These are phyloP conservation scores for Hypomontagnella monticulosa DNA, from an alignment of 495 filamentous ascomycete species.

Conservation along the genomic window DNA sequence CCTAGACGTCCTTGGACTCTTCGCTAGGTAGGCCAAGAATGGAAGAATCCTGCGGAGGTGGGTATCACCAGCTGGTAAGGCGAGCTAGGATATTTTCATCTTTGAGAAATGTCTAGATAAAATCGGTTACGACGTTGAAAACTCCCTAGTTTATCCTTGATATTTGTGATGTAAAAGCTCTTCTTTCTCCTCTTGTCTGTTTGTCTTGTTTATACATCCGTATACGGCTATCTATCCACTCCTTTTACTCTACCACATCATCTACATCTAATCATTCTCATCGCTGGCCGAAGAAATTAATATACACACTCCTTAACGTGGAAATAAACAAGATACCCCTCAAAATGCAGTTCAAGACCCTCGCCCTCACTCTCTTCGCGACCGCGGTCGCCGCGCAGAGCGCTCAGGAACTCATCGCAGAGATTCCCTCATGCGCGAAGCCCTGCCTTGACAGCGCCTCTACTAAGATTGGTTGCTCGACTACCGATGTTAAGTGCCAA, in stretches of 20 bases:
- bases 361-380: slow-evolving; percentile 33
- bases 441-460: slow-evolving; percentile 38
- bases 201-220: slow-evolving; percentile 9
- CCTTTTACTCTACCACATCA: not conserved
- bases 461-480: slow-evolving; percentile 34
- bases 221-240: not conserved
- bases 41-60: slow-evolving; percentile 28
- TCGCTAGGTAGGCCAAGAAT: slow-evolving; percentile 5
- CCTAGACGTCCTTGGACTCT: slow-evolving; percentile 1
- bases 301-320: slow-evolving; percentile 18
- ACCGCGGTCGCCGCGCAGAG: slow-evolving; percentile 27
- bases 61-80: slow-evolving; percentile 15
- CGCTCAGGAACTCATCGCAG: slow-evolving; percentile 28
- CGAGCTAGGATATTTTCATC: slow-evolving; percentile 20
- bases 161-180: slow-evolving; percentile 22
- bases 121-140: slow-evolving; percentile 2
- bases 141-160: slow-evolving; percentile 4
- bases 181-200: slow-evolving; percentile 2
- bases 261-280: slow-evolving; percentile 34
- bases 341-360: slow-evolving; percentile 42
- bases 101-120: not conserved
- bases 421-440: slow-evolving; percentile 45
- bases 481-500: slow-evolving; percentile 41
- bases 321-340: not conserved
- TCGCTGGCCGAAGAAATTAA: slow-evolving; percentile 11